Percentiles rank a stretch among this genome's conserved stretches.
Evolutionary conservation across 1,284 basidiomycete genomes (phyloP).

Genomic region (Wolfiporia cocos): DNA sequence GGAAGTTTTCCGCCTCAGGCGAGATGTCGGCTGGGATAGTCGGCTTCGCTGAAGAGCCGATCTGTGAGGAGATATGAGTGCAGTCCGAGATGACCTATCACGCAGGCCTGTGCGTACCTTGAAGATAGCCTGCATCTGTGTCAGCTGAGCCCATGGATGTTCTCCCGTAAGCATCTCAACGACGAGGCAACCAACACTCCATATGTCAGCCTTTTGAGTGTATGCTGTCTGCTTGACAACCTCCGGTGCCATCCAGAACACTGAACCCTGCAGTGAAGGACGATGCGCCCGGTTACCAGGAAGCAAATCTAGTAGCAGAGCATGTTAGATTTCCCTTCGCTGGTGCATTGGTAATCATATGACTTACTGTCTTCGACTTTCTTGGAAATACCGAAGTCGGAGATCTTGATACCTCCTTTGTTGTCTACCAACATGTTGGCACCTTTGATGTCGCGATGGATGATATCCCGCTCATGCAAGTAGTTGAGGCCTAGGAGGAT

Average conservation of each 20-base stretch:
- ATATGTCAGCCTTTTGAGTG: conserved; percentile 95
- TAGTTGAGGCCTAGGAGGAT: conserved; percentile 91
- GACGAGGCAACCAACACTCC: conserved; percentile 96
- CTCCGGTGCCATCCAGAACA: conserved; percentile 99
- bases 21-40: conserved; percentile 87
- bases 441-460: conserved; percentile 98
- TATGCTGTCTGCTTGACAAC: conserved; percentile 96
- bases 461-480: conserved; percentile 91
- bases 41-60: conserved; percentile 82
- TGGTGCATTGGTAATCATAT: not conserved
- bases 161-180: conserved; percentile 99
- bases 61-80: conserved; percentile 40
- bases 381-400: conserved; percentile 98
- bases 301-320: conserved; percentile 54
- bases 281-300: conserved; percentile 77
- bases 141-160: conserved; percentile 95
- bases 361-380: conserved; percentile 91
- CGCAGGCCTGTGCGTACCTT: conserved; percentile 54
- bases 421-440: conserved; percentile 98
- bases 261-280: conserved; percentile 92
- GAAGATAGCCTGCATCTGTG: conserved; percentile 99
- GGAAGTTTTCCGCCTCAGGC: conserved; percentile 77
- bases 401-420: conserved; percentile 97
- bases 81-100: no score
- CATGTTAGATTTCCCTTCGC: conserved; percentile 3